Base-by-base conservation (phyloP, 306 rosid genomes). In the Acacia melanoxylon region DNA sequence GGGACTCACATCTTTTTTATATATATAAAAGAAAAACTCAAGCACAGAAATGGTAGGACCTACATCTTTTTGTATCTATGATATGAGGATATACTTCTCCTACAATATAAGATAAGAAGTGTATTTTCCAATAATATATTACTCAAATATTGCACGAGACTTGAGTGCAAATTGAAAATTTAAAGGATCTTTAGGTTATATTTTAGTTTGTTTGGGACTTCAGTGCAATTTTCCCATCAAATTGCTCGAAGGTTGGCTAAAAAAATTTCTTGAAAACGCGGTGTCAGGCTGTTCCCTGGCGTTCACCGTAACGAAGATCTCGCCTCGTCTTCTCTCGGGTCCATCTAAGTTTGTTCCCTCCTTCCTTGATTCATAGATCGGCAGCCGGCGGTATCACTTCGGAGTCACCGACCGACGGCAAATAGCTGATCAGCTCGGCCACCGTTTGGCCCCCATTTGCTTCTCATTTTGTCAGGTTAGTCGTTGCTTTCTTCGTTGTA, bases 361-460 rank as follows among this genome's bases (percentile, higher is more conserved):
- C 54, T 69, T 22, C 6, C 11, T 10, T 54, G 24, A 13, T 71
- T 45, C 58, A n/a, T 45, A 71, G 75, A 71, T 71, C 75, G 40
- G 58, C 58, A 22, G 56, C 58, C 42, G 76, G 41, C 25, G 29
- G 61, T 63, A 75, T 56, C 49, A 45, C 49, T 41, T 35, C 76
- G 68, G 15, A 29, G 17, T 6, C 49, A 17, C 51, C 67, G 35
- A n/a, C 66, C 51, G 49, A 14, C 78, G 68, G 17, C 48, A 2
- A 17, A 8, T 15, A 6, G 4, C 40, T 49, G 78, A 62, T 63
- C 65, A 74, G 65, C 48, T 74, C 49, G 13, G 67, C 68, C 49
- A 33, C 67, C 65, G 17, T n/a, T 49, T 29, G 4, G 4, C 19
- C 37, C n/a, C 16, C 29, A 8, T 16, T 48, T 5, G 16, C 24